Evolutionary conservation across 495 filamentous ascomycete genomes (phyloP).

Genomic region (Glutinoglossum americanum): DNA sequence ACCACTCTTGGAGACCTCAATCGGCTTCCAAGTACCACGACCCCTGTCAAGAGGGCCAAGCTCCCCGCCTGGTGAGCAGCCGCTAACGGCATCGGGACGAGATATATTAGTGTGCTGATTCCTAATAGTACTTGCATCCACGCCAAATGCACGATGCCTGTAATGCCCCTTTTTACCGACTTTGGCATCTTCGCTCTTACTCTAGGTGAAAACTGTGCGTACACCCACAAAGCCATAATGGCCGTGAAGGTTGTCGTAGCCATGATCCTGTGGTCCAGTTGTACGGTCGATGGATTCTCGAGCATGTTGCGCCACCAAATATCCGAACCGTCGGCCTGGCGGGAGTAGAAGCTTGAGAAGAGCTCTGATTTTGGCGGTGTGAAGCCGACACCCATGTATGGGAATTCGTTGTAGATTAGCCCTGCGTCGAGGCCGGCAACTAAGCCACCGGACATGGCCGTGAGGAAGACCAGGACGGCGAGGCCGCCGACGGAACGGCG

Average conservation of each 20-base stretch:
- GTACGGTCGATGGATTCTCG: slow-evolving; percentile 85
- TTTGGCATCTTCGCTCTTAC: slow-evolving; percentile 36
- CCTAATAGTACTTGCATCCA: slow-evolving; percentile 66
- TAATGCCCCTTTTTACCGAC: slow-evolving; percentile 43
- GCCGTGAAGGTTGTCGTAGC: slow-evolving; percentile 74
- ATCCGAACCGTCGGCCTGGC: slow-evolving; percentile 50
- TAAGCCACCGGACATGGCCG: slow-evolving; percentile 78
- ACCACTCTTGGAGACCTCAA: slow-evolving; percentile 28
- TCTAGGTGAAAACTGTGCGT: slow-evolving; percentile 38
- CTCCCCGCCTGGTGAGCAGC: slow-evolving; percentile 86
- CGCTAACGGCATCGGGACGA: slow-evolving; percentile 73
- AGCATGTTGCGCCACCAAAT: slow-evolving; percentile 91
- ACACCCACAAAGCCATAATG: slow-evolving; percentile 55
- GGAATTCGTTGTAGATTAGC: slow-evolving; percentile 95
- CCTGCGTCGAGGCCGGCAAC: slow-evolving; percentile 92
- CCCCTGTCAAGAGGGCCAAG: slow-evolving; percentile 64
- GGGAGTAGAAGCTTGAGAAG: slow-evolving; percentile 67
- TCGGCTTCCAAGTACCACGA: slow-evolving; percentile 48
- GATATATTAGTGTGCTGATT: slow-evolving; percentile 75
- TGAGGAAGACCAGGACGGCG: slow-evolving; percentile 58
- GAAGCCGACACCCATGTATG: slow-evolving; percentile 71
- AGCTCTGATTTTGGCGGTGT: slow-evolving; percentile 66
- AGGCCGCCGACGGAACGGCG: slow-evolving; percentile 52
- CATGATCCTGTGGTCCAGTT: slow-evolving; percentile 85
- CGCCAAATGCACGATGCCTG: slow-evolving; percentile 64